Percentiles rank a stretch among this genome's conserved stretches.
Evolutionary conservation across 495 filamentous ascomycete species (phyloP).

Genomic region (Amphirosellinia nigrospora): DNA sequence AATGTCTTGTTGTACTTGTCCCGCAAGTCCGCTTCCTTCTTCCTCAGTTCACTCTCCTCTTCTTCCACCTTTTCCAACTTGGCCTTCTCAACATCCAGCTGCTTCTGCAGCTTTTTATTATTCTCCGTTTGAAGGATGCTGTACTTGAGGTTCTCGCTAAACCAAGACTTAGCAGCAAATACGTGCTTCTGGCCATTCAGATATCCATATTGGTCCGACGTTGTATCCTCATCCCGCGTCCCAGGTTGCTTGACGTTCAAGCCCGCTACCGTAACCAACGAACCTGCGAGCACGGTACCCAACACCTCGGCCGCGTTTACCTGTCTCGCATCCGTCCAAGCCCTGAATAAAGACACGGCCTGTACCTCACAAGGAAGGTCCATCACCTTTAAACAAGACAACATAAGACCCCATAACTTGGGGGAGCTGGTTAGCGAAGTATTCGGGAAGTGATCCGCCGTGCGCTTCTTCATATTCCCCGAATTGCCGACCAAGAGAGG

Average conservation of each 20-base stretch:
- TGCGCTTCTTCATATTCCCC: neutral
- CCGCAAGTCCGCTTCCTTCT: neutral
- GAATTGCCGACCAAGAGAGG: conserved; percentile 20
- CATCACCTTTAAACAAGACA: conserved; percentile 18
- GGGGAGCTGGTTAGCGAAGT: neutral
- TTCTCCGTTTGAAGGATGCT: neutral
- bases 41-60: neutral
- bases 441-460: neutral
- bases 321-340: conserved; percentile 13
- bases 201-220: neutral
- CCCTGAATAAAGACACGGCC: conserved; percentile 5
- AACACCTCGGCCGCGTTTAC: conserved; percentile 8
- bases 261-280: neutral
- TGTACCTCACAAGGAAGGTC: neutral
- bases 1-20: neutral
- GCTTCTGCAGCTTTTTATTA: neutral
- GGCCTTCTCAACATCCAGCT: neutral
- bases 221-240: neutral
- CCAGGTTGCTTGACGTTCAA: conserved; percentile 12
- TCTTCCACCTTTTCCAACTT: neutral
- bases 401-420: conserved; percentile 13
- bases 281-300: conserved; percentile 19
- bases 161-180: neutral
- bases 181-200: neutral
- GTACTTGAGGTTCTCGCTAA: neutral